These are phyloP conservation scores for Penicillium salamii DNA, from an alignment of 495 filamentous ascomycete genomes.

Conservation along the genomic window DNA sequence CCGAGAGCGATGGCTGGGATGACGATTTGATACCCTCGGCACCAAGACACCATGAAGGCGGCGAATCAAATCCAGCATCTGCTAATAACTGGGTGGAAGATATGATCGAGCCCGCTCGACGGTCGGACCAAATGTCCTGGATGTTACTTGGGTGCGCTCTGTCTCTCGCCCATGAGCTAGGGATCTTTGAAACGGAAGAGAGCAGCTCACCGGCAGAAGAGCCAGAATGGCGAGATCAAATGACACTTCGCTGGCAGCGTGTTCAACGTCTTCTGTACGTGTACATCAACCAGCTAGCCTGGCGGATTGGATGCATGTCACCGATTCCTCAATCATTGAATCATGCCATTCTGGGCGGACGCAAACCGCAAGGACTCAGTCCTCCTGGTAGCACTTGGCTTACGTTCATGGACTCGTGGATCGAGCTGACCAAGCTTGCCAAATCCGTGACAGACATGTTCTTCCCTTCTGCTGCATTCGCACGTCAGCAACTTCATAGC, in stretches of 20 bases:
- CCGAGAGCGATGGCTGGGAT: slow-evolving; percentile 50
- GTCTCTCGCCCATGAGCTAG: slow-evolving; percentile 51
- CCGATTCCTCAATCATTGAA: slow-evolving; percentile 51
- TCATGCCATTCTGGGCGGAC: slow-evolving; percentile 37
- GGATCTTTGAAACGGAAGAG: slow-evolving; percentile 47
- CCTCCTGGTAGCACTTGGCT: slow-evolving; percentile 39
- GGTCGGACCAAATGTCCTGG: slow-evolving; percentile 59
- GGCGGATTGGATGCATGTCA: slow-evolving; percentile 52
- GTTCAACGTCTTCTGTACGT: slow-evolving; percentile 49
- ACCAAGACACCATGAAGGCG: slow-evolving; percentile 16
- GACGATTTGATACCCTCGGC: slow-evolving; percentile 33
- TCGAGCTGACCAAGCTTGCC: slow-evolving; percentile 52
- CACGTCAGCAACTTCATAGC: slow-evolving; percentile 49
- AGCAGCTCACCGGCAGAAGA: slow-evolving; percentile 19
- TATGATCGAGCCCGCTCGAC: slow-evolving; percentile 49
- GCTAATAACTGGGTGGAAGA: slow-evolving; percentile 43
- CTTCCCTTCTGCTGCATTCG: slow-evolving; percentile 50
- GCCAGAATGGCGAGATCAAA: slow-evolving; percentile 33
- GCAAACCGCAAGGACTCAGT: slow-evolving; percentile 26
- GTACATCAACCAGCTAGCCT: slow-evolving; percentile 53
- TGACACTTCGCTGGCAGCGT: slow-evolving; percentile 40
- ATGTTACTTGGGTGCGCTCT: slow-evolving; percentile 51
- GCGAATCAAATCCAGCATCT: slow-evolving; percentile 19
- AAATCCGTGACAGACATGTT: slow-evolving; percentile 54
- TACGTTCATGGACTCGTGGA: slow-evolving; percentile 49